phyloP scores from a whole-genome alignment of 2,329 filamentous ascomycete species.

The Aspergillus neoniger region DNA sequence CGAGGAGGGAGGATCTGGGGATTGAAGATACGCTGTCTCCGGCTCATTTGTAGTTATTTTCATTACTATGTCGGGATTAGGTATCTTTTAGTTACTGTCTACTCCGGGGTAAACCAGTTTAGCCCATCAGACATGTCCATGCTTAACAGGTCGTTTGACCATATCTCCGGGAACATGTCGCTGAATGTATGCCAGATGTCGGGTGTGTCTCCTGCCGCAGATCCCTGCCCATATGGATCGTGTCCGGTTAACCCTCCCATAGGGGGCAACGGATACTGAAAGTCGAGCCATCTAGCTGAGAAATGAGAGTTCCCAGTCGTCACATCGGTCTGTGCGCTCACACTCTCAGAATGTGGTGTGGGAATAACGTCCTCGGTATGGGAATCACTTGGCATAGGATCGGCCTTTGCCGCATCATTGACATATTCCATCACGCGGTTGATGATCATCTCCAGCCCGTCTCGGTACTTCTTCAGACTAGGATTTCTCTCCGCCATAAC shows the following conservation, averaged over 20 bases:
- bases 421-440: constrained; percentile 21
- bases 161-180: background rate
- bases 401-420: background rate
- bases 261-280: background rate
- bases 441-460: constrained; percentile 23
- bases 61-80: no score
- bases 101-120: background rate
- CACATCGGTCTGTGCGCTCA: background rate
- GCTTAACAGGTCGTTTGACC: background rate
- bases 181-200: background rate
- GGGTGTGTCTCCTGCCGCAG: background rate
- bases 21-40: constrained; percentile 21
- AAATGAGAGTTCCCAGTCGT: background rate
- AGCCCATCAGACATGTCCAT: background rate
- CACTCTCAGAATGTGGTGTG: background rate
- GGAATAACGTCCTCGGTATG: background rate
- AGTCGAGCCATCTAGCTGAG: background rate
- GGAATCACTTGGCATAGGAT: background rate
- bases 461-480: constrained; percentile 22
- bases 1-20: constrained; percentile 23
- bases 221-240: background rate
- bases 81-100: no score
- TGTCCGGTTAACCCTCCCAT: background rate
- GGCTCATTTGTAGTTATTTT: constrained; percentile 15
- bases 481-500: constrained; percentile 27